Base-by-base conservation (phyloP, 2,329 filamentous ascomycete genomes). In the Epichloe brachyelytri region DNA sequence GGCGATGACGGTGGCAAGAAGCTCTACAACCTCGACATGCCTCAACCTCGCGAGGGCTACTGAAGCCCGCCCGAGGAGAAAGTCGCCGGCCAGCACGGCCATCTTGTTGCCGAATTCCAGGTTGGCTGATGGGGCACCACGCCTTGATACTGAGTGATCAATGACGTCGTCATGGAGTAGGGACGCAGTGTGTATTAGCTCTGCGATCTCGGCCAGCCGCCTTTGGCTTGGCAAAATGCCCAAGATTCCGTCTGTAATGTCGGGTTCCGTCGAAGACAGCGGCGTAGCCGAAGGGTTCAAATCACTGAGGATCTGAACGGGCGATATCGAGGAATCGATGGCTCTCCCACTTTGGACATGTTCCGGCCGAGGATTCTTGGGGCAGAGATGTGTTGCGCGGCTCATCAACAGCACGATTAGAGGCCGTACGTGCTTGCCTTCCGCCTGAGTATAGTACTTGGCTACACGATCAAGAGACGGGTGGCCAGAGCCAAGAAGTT, bases 91-190 rank as follows among this genome's bases (percentile, higher is more conserved):
- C 57, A 98, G 71, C 2, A 98, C 91, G 14, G 93, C 91, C 91
- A 98, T 97, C 70, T 98, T 98, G 74, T 98, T 98, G 56, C 93
- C 93, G 62, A 97, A 97, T 62, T 90, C 87, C 55, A 93, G 79
- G 66, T 98, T 98, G 34, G 93, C 93, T 2, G 88, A 95, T 7
- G 88, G 85, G 3, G 82, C 81, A 33, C 88, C 87, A 54, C 93
- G 86, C 51, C 93, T 82, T 11, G 89, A 85, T 41, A 87, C 76
- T 1, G 90, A 94, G 65, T 91, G 86, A 65, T 98, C 93, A 63
- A 98, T 95, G 33, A 98, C 93, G 70, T 98, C 93, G 76, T 98
- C 93, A 69, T 98, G 93, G 14, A 98, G 81, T 17, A 98, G 79
- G 2, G 91, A 97, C 0, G 93, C 90, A 0, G 93, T 97, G 68